These are phyloP conservation scores for Hypholoma sublateritium DNA, from an alignment of 768 basidiomycete species.

Conservation along the genomic window DNA sequence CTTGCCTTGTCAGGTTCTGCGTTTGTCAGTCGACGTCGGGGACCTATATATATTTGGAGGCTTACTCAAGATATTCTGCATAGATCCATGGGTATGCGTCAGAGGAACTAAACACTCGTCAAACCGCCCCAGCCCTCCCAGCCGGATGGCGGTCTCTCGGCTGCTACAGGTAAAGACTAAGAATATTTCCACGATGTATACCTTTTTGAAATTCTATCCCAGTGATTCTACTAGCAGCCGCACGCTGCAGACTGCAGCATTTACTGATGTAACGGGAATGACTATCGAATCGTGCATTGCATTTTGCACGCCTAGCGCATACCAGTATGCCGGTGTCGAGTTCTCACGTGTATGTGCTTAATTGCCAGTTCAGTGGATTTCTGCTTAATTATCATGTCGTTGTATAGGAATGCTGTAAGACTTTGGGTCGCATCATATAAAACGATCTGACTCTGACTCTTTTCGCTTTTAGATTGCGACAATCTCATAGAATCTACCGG, in stretches of 20 bases:
- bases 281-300: constrained; percentile 51
- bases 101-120: neutral
- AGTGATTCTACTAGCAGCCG: constrained; percentile 60
- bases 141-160: constrained; percentile 11
- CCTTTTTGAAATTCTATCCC: neutral
- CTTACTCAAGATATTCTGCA: neutral
- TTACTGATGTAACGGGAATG: constrained; percentile 50
- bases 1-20: neutral
- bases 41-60: neutral
- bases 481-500: constrained; percentile 38
- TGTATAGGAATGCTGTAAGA: constrained; percentile 22
- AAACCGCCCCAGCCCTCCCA: constrained; percentile 3
- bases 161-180: constrained; percentile 4
- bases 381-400: neutral
- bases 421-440: neutral
- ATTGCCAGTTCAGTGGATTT: neutral
- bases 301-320: constrained; percentile 44
- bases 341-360: constrained; percentile 11
- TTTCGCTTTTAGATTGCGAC: constrained; percentile 52
- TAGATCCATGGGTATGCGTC: neutral
- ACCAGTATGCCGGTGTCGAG: constrained; percentile 59
- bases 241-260: constrained; percentile 47
- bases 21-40: neutral
- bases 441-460: neutral
- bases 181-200: neutral